phyloP scores from a whole-genome alignment of 495 filamentous ascomycete genomes.

The Hypoxylon cercidicola region DNA sequence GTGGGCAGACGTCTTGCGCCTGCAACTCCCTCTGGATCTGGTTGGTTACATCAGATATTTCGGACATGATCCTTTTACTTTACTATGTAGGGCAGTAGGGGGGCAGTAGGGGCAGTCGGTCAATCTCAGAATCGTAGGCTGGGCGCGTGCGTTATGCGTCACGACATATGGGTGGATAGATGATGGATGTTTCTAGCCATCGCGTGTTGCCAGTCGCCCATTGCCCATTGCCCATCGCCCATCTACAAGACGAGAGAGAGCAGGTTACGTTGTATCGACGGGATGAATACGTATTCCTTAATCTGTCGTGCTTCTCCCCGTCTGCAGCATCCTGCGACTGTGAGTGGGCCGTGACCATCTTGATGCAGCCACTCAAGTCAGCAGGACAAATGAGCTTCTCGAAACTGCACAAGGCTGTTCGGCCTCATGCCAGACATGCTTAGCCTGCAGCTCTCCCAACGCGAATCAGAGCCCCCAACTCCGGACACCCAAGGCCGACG shows the following conservation, averaged over 20 bases:
- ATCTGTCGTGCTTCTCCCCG: conserved; percentile 38
- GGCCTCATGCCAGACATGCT: conserved; percentile 43
- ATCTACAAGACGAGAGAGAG: conserved; percentile 25
- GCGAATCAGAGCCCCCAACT: conserved; percentile 43
- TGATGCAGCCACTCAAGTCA: conserved; percentile 47
- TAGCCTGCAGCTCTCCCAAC: conserved; percentile 31
- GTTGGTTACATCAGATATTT: conserved; percentile 38
- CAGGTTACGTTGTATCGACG: conserved; percentile 40
- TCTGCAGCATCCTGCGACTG: conserved; percentile 31
- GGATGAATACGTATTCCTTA: conserved; percentile 18
- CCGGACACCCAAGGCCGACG: conserved; percentile 34
- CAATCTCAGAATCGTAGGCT: conserved; percentile 22
- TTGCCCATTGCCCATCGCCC: too few species aligned
- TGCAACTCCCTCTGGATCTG: conserved; percentile 1
- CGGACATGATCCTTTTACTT: conserved; percentile 33
- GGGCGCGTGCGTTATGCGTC: conserved; percentile 30
- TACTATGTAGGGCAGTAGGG: not conserved
- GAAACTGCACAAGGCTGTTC: conserved; percentile 48
- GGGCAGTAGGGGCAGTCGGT: too few species aligned
- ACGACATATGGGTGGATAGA: conserved; percentile 22
- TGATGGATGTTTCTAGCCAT: conserved; percentile 17
- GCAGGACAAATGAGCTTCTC: conserved; percentile 50
- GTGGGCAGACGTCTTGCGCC: not conserved
- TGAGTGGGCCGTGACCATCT: conserved; percentile 37
- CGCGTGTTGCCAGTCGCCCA: too few species aligned